Evolutionary conservation across 495 filamentous ascomycete species (phyloP), one percentile per base, ranked within the genome.

Genomic region (Daldinia grandis): DNA sequence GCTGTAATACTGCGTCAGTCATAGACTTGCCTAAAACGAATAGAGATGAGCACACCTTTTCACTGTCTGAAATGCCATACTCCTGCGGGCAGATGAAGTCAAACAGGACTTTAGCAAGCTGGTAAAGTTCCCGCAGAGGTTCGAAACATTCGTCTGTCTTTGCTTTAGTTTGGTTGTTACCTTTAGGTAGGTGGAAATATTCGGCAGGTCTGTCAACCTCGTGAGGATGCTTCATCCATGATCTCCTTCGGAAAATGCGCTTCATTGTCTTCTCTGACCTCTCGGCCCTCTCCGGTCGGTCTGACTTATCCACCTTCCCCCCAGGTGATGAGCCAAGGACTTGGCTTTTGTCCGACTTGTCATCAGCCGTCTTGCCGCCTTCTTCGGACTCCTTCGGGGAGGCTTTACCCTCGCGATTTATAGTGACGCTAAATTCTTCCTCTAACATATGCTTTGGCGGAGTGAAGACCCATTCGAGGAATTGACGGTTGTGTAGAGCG

Each of bases 1-100:
- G 86, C 84, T 84, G 62, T 15, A 58, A 17, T 58, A 58, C 33
- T 24, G 49, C 27, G 28, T 61, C 27, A 69, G 54, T 71, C 38
- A 60, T n/a, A 35, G 30, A 37, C 37, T 31, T 24, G 27, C 35
- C 25, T 40, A 53, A 21, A 55, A 40, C 0, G 27, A 14, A 17
- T 9, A 28, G 6, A 47, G 37, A 24, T 17, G 17, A 21, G 51
- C 77, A 74, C 57, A 84, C 82, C 80, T 99, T 99, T 78, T 99
- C 95, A 65, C 88, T 89, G 67, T 97, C 90, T 25, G 89, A 91
- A 69, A 99, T 99, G 47, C 95, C 95, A 74, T 99, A 99, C 78
- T 99, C 95, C 76, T 99, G 95, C 5, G 95, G 95, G 47, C 95
- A 97, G 75, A 99, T 95, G 76, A 97, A 99, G 80, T 99, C 95